phyloP scores from a whole-genome alignment of 306 rosid genomes.

The Prosopis cineraria region DNA sequence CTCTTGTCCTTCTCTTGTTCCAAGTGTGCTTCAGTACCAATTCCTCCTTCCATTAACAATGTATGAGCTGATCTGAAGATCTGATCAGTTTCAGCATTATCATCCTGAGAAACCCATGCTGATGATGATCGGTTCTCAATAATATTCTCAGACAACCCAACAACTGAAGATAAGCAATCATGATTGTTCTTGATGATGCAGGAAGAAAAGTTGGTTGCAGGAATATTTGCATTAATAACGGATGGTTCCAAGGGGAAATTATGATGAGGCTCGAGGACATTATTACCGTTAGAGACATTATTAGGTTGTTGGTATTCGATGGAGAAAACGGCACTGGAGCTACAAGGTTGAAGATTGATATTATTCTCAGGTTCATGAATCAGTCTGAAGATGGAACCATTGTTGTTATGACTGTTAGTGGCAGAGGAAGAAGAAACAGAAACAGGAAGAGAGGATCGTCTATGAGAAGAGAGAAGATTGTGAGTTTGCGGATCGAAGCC shows the following conservation, averaged over 20 bases:
- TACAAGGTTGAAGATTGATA: background rate
- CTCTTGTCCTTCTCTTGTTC: slow-evolving; percentile 40
- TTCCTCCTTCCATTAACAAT: slow-evolving; percentile 28
- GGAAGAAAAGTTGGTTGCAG: slow-evolving; percentile 28
- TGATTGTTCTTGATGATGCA: background rate
- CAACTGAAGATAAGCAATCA: slow-evolving; percentile 9
- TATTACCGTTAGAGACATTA: background rate
- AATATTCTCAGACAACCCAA: slow-evolving; percentile 14
- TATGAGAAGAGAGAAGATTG: slow-evolving; percentile 56
- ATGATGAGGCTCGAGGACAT: background rate
- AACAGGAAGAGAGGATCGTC: background rate
- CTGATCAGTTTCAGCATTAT: slow-evolving; percentile 30
- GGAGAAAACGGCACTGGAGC: background rate
- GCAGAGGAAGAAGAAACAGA: background rate
- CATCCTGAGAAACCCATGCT: slow-evolving; percentile 41
- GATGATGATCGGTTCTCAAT: background rate
- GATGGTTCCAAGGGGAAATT: slow-evolving; percentile 5
- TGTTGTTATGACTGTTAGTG: background rate
- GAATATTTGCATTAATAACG: background rate
- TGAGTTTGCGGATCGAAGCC: slow-evolving; percentile 94
- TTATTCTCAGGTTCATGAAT: background rate
- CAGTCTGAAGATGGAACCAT: slow-evolving; percentile 27
- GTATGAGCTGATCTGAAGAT: slow-evolving; percentile 5
- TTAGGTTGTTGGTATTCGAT: slow-evolving; percentile 13
- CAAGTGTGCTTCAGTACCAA: background rate